Conservation (phyloP, 352 stramenopile species). For the Pythium sp. region DNA sequence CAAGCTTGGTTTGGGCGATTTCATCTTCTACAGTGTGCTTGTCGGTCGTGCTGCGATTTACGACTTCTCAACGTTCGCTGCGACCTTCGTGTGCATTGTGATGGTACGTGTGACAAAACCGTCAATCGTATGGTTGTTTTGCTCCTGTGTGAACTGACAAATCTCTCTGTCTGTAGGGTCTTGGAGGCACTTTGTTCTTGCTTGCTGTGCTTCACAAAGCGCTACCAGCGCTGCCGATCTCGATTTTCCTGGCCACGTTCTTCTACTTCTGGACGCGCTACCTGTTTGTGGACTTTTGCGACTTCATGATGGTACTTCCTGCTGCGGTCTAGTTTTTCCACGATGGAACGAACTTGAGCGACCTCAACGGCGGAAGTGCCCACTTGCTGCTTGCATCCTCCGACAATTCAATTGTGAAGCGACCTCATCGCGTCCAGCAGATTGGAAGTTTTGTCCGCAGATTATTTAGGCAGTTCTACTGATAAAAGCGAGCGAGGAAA, state of each 20-base stretch:
- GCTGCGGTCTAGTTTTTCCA: conserved; percentile 35
- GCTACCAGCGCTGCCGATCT: conserved; percentile 95
- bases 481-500: too few relatives aligned
- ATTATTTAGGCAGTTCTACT: too few relatives aligned
- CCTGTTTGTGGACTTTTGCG: conserved; percentile 82
- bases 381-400: too few relatives aligned
- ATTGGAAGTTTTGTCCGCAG: neutral
- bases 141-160: neutral
- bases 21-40: conserved; percentile 99
- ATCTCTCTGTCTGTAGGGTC: conserved; percentile 38
- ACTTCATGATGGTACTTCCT: conserved; percentile 72
- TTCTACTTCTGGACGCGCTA: conserved; percentile 86
- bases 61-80: conserved; percentile 94
- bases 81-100: conserved; percentile 93
- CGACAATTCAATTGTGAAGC: too few relatives aligned
- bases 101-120: conserved; percentile 54
- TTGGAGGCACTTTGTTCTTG: conserved; percentile 94
- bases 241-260: conserved; percentile 79
- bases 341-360: neutral
- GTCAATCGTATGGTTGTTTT: neutral
- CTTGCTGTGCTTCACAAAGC: conserved; percentile 93
- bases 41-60: conserved; percentile 94
- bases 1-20: conserved; percentile 95
- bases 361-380: too few relatives aligned
- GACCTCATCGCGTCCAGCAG: neutral